These are phyloP conservation scores for Lepiota venenata DNA, from an alignment of 768 basidiomycete species.

Conservation along the genomic window DNA sequence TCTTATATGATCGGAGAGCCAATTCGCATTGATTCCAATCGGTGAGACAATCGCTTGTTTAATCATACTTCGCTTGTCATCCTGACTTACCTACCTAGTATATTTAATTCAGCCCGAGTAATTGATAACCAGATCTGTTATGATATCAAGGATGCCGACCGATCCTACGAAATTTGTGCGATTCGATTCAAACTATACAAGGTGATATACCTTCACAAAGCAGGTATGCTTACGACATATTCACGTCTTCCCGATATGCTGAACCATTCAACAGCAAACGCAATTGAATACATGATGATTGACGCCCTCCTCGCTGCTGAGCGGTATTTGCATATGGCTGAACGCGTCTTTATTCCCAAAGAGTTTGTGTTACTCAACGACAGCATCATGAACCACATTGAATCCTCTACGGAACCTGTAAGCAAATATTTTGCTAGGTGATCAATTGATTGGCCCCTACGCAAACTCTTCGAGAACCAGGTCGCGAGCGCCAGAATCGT, in stretches of 20 bases:
- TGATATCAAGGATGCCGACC: slow-evolving; percentile 76
- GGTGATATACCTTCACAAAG: slow-evolving; percentile 79
- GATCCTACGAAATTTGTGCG: slow-evolving; percentile 69
- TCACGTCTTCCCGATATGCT: neutral
- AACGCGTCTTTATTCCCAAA: slow-evolving; percentile 51
- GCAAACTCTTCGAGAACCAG: slow-evolving; percentile 29
- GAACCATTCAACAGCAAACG: slow-evolving; percentile 47
- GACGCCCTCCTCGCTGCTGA: slow-evolving; percentile 73
- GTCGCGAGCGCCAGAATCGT: slow-evolving; percentile 45
- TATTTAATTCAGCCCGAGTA: slow-evolving; percentile 73
- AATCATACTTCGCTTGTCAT: neutral
- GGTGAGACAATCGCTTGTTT: slow-evolving; percentile 27
- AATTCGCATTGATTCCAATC: slow-evolving; percentile 45
- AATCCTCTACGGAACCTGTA: slow-evolving; percentile 49
- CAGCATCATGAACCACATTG: slow-evolving; percentile 57
- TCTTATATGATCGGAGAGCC: slow-evolving; percentile 67
- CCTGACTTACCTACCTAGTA: slow-evolving; percentile 32
- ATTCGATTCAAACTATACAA: slow-evolving; percentile 82
- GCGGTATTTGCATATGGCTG: slow-evolving; percentile 55
- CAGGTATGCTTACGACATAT: slow-evolving; percentile 35
- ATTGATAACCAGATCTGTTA: slow-evolving; percentile 78
- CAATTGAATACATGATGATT: slow-evolving; percentile 84
- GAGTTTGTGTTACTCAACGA: slow-evolving; percentile 68
- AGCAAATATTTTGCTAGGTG: slow-evolving; percentile 17
- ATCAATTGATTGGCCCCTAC: slow-evolving; percentile 31